Evolutionary conservation across 2,329 filamentous ascomycete genomes (phyloP), one percentile per base, ranked within the genome.

Genomic region (Fusarium miscanthi): DNA sequence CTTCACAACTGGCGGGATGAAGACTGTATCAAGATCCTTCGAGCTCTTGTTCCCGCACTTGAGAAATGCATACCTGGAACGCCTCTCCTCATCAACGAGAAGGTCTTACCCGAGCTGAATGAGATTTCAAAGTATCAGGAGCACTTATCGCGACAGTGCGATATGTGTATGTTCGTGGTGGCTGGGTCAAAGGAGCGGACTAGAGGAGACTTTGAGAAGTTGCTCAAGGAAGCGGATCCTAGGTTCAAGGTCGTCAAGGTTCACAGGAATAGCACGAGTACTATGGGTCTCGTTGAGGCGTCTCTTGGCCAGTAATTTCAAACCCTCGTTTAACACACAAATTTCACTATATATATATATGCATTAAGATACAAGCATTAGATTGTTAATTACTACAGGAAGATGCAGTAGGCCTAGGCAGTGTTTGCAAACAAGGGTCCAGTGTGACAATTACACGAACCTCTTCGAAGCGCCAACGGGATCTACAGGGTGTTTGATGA

Each of bases 151-250:
- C 31, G 59, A 27, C 25, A 61, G 17, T 56, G 23, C 1, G 59
- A 61, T 6, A 58, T 58, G 40, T 61, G 51, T 12, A 61, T 61
- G 51, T 33, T 61, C 6, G 59, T 61, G 2, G 31, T 12, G 5
- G n/a, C 40, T 8, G 59, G 51, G 3, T 21, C 51, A 1, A 58
- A 45, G 10, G 38, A 61, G 6, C 21, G 51, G 4, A 38, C 49
- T 6, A 38, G 31, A 4, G 41, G 25, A 14, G 51, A 58, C 4
- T 61, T 58, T 16, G 51, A 58, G 33, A 61, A 33, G 33, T 3
- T 61, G 4, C 51, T 61, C 12, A 45, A 37, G 5, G 51, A 45
- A 5, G 59, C 51, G 1, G 59, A 61, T 45, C 10, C 40, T 6
- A 43, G 51, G 14, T 57, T 61, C 27, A 35, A 57, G 21, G 40